Base-by-base conservation (phyloP, 2,329 filamentous ascomycete genomes). In the Colletotrichum sojae region DNA sequence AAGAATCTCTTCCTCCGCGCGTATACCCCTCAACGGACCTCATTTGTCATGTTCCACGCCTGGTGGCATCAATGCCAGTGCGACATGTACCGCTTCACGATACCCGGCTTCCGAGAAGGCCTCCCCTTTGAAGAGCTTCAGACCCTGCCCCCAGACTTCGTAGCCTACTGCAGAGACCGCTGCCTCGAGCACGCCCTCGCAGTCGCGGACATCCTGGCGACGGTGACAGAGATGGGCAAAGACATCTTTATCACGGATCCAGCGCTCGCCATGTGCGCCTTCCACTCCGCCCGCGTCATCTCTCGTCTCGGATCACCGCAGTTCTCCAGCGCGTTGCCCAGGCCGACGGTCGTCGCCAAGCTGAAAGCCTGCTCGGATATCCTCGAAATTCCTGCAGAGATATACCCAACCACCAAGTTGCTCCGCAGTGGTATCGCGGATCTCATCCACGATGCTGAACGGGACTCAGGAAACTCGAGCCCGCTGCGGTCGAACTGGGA, bases 31-130 rank as follows among this genome's bases (percentile, higher is more conserved):
- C 72, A 71, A 1, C 59, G 74, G 8, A 75, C 72, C 0, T 62
- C 73, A 0, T 75, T 71, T 3, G 36, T 75, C 9, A 75, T 75
- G 74, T 55, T 75, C 0, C 74, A 75, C 27, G 70, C 71, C n/a
- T 75, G 74, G 73, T 75, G 73, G 73, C 74, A 75, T 48, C 74
- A 75, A 22, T 71, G 71, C 0, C 73, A 75, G 13, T 75, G 73
- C 48, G 74, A 75, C 18, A 68, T 75, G 4, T 75, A 72, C 22
- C 69, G 74, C 2, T 75, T 75, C 8, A 69, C 73, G 0, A 74
- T 75, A 1, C 74, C 73, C 0, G 74, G 63, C 2, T 62, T 70
- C 25, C 57, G 67, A 2, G 67, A 70, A 48, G 67, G 67, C 0
- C 53, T 70, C 0, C 48, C 63, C 1, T 8, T 61, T 2, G 63